A percentile compares a stretch with the other conserved stretches of the same genome.
Evolutionary conservation across 2,329 filamentous ascomycete genomes (phyloP).

Genomic region (Xylaria sp.): DNA sequence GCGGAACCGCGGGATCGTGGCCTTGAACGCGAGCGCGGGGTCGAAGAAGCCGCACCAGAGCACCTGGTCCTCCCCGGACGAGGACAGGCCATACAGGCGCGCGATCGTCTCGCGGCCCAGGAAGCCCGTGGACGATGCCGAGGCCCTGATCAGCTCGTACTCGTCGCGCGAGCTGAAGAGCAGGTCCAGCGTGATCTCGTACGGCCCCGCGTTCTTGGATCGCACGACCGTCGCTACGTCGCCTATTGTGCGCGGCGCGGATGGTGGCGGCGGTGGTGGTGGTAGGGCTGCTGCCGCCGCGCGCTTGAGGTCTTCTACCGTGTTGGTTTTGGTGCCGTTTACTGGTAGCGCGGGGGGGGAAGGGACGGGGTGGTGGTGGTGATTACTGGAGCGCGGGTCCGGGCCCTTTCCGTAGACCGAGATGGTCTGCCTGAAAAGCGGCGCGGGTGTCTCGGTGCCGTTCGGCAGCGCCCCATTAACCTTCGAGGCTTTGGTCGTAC

Average conservation of each 20-base stretch:
- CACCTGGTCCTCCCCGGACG: conserved; percentile 35
- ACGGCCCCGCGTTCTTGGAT: conserved; percentile 56
- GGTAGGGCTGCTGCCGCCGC: background rate
- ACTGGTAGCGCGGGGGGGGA: background rate
- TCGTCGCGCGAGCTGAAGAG: conserved; percentile 45
- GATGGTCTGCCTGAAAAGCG: conserved; percentile 19
- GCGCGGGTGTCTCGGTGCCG: conserved; percentile 1
- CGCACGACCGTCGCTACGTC: conserved; percentile 48
- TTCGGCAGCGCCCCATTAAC: conserved; percentile 10
- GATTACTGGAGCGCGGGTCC: too few species aligned
- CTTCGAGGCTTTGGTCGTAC: too few species aligned
- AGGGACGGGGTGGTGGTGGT: background rate
- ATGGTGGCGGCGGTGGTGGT: conserved; percentile 9
- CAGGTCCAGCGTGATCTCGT: conserved; percentile 55
- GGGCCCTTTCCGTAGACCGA: conserved; percentile 18
- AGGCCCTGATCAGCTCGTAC: conserved; percentile 41
- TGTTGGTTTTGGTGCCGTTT: conserved; percentile 3
- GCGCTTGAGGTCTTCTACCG: background rate
- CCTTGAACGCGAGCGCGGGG: conserved; percentile 51
- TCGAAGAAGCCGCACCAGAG: conserved; percentile 48
- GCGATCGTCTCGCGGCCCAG: conserved; percentile 41
- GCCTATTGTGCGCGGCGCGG: conserved; percentile 17
- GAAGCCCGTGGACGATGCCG: too few species aligned
- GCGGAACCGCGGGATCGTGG: conserved; percentile 40
- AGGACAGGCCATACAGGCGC: conserved; percentile 33